Evolutionary conservation across 2,329 filamentous ascomycete species (phyloP), one percentile per base, ranked within the genome.

Genomic region (Elsinoe australis): DNA sequence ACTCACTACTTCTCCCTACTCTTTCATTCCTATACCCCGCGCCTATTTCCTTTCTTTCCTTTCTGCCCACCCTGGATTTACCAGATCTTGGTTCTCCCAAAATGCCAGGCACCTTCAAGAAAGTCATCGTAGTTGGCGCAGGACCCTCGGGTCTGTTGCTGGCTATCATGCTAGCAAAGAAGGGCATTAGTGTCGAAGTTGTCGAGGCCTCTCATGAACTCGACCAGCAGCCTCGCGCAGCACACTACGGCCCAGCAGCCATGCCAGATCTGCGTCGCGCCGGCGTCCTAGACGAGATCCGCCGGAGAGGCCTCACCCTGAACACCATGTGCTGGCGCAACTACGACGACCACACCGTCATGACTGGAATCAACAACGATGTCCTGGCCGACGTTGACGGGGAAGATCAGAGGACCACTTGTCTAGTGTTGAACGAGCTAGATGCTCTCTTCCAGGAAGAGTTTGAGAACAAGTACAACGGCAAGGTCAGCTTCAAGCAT

Each of bases 121-220:
- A 55, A 41, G 47, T 69, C 15, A 53, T 68, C 6, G 60, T 69
- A 32, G 60, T 66, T 34, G 67, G 67, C 31, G 67, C 64, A 5
- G 67, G 66, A 17, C 66, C 64, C 38, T 63, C 67, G 2, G 67
- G 67, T 15, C 63, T 67, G 17, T 63, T 70, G 45, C 62, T 67
- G 33, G 64, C 65, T 3, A 59, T 68, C 21, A 61, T 66, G 17
- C 62, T 70, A 32, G 55, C 58, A 1, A 58, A 64, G 49, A 60
- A 61, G 2, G 49, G 56, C 5, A 60, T 67, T 9, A 55, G 60
- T 14, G 61, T 64, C 32, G 54, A 52, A 9, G 54, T 69, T 32
- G 53, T 70, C 35, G 63, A 62, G 52, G 56, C 51, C 8, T 54
- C 51, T 51, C 48, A 55, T 2, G 47, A 50, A 14, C 54, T 63